These are phyloP conservation scores for Psilocybe tampanensis DNA, from an alignment of 768 basidiomycete species.

Conservation along the genomic window DNA sequence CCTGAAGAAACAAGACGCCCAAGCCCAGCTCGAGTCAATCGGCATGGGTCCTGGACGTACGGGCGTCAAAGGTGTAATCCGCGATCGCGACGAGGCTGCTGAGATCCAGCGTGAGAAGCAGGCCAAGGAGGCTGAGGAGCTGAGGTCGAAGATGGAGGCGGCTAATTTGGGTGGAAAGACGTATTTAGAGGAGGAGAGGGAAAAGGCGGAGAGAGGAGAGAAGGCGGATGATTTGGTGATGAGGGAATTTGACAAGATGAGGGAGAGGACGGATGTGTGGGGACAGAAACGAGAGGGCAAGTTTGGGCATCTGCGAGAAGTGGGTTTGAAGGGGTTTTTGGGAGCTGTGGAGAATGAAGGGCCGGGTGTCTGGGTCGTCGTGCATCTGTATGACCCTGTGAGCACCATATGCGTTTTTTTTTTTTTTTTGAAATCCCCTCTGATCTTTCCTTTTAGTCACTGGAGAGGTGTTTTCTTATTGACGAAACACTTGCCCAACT, in stretches of 20 bases:
- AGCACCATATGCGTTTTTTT: constrained; percentile 28
- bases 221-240: constrained; percentile 47
- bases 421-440: background rate
- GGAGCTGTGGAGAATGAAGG: constrained; percentile 75
- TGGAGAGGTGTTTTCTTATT: constrained; percentile 72
- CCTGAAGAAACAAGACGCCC: constrained; percentile 31
- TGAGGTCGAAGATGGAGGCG: constrained; percentile 64
- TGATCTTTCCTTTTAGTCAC: constrained; percentile 45
- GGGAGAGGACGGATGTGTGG: constrained; percentile 43
- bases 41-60: constrained; percentile 88
- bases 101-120: constrained; percentile 54
- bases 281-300: constrained; percentile 53
- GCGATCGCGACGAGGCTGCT: constrained; percentile 75
- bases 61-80: constrained; percentile 87
- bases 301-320: constrained; percentile 83
- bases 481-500: constrained; percentile 70
- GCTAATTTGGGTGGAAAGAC: constrained; percentile 68
- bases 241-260: constrained; percentile 41
- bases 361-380: constrained; percentile 74
- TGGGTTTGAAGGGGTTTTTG: constrained; percentile 73
- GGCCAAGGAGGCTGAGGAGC: constrained; percentile 51
- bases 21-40: constrained; percentile 53
- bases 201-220: constrained; percentile 48
- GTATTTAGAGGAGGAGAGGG: constrained; percentile 75
- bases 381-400: constrained; percentile 84